These are phyloP conservation scores for Fusarium abutilonis DNA, from an alignment of 2,329 filamentous ascomycete genomes.

Conservation along the genomic window DNA sequence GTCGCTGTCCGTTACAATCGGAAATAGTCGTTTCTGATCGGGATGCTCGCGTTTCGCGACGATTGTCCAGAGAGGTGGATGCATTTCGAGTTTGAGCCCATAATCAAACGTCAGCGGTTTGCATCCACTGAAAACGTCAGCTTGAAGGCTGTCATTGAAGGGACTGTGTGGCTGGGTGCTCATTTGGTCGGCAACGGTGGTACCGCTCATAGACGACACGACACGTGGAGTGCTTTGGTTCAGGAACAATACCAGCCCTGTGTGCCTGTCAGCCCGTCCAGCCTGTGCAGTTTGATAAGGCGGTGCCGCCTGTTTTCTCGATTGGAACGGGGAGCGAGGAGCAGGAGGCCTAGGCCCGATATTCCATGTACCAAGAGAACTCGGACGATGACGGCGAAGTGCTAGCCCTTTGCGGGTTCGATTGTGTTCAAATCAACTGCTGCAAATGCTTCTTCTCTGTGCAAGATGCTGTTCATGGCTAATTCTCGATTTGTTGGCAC, in stretches of 20 bases:
- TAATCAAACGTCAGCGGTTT: neutral
- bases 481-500: conserved; percentile 2
- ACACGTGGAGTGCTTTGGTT: conserved; percentile 6
- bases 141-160: neutral
- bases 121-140: neutral
- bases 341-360: conserved; percentile 11
- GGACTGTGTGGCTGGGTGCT: neutral
- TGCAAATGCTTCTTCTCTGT: neutral
- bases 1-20: neutral
- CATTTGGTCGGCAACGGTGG: neutral
- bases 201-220: conserved; percentile 1
- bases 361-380: conserved; percentile 1
- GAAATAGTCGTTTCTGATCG: neutral
- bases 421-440: neutral
- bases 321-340: conserved; percentile 18
- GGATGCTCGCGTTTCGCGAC: neutral
- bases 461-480: neutral
- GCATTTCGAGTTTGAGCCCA: neutral
- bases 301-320: neutral
- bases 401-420: conserved; percentile 21
- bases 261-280: neutral
- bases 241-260: conserved; percentile 7
- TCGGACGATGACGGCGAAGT: conserved; percentile 2
- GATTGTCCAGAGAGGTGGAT: neutral
- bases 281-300: neutral